Percentiles rank a stretch among this genome's conserved stretches.
Conservation (phyloP, 352 stramenopile species). For the Poterioochromonas sp. region DNA sequence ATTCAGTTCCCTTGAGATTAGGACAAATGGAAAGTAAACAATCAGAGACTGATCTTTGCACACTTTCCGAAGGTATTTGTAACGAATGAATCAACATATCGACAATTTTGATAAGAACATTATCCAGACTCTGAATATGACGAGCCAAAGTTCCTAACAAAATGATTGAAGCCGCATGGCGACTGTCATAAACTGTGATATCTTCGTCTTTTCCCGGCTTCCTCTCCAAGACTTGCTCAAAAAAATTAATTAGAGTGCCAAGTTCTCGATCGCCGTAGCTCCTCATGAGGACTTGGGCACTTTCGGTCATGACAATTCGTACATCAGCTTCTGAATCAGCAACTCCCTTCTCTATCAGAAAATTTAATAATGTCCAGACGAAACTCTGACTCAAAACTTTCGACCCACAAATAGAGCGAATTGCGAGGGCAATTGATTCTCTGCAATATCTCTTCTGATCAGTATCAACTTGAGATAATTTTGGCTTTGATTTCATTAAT, state of each 20-base stretch:
- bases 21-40: constrained; percentile 76
- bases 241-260: background rate
- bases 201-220: constrained; percentile 47
- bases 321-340: background rate
- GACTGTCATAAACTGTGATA: constrained; percentile 60
- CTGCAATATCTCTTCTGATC: no score
- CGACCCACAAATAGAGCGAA: no score
- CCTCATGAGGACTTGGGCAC: background rate
- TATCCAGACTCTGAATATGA: constrained; percentile 76
- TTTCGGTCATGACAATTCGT: background rate
- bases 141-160: constrained; percentile 73
- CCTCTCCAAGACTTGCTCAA: constrained; percentile 28
- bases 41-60: constrained; percentile 76
- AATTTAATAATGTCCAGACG: no score
- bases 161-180: constrained; percentile 75
- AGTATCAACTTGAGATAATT: no score
- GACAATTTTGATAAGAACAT: constrained; percentile 65
- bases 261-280: background rate
- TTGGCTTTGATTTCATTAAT: no score
- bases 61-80: constrained; percentile 76
- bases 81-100: constrained; percentile 71
- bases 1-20: constrained; percentile 59
- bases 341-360: no score
- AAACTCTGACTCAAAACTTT: no score
- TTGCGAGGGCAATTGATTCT: no score